Evolutionary conservation across 805 yeast genomes (phyloP).

Genomic region (Yamadazyma akitaensis): DNA sequence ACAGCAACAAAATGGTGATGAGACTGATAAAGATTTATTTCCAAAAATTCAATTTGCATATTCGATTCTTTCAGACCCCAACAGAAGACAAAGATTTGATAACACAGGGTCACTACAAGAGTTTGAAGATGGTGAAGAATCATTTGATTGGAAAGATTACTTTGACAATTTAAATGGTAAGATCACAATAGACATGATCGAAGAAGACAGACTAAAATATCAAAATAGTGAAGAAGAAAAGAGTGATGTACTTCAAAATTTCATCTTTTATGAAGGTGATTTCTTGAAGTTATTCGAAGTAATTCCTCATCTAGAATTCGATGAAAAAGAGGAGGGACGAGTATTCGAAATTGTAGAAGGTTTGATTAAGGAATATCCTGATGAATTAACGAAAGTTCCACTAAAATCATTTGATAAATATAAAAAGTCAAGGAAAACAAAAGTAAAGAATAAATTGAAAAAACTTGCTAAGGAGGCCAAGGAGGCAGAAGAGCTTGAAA

Average conservation of each 20-base stretch:
- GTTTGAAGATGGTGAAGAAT: slow-evolving; percentile 32
- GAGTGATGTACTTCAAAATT: slow-evolving; percentile 59
- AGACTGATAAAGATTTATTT: slow-evolving; percentile 31
- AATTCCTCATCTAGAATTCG: slow-evolving; percentile 72
- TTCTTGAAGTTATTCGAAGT: slow-evolving; percentile 66
- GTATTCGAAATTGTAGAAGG: slow-evolving; percentile 48
- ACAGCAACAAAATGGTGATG: slow-evolving; percentile 26
- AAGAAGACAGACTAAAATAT: slow-evolving; percentile 62
- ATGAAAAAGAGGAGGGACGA: slow-evolving; percentile 57
- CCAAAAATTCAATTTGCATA: slow-evolving; percentile 75
- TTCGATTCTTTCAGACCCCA: slow-evolving; percentile 58
- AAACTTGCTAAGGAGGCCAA: slow-evolving; percentile 60
- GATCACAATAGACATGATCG: slow-evolving; percentile 63
- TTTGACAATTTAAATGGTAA: slow-evolving; percentile 47
- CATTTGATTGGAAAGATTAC: slow-evolving; percentile 57
- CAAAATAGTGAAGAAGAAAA: slow-evolving; percentile 59
- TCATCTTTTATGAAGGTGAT: slow-evolving; percentile 62
- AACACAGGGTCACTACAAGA: slow-evolving; percentile 58
- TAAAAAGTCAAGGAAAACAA: slow-evolving; percentile 44
- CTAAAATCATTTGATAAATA: slow-evolving; percentile 49
- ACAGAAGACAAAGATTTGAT: slow-evolving; percentile 58
- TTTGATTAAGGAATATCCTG: slow-evolving; percentile 35
- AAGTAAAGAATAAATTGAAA: slow-evolving; percentile 47
- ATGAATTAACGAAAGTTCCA: slow-evolving; percentile 31
- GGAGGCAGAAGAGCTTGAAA: slow-evolving; percentile 53